Evolutionary conservation across 2,329 filamentous ascomycete species (phyloP).

Genomic region (Gremmenia infestans): DNA sequence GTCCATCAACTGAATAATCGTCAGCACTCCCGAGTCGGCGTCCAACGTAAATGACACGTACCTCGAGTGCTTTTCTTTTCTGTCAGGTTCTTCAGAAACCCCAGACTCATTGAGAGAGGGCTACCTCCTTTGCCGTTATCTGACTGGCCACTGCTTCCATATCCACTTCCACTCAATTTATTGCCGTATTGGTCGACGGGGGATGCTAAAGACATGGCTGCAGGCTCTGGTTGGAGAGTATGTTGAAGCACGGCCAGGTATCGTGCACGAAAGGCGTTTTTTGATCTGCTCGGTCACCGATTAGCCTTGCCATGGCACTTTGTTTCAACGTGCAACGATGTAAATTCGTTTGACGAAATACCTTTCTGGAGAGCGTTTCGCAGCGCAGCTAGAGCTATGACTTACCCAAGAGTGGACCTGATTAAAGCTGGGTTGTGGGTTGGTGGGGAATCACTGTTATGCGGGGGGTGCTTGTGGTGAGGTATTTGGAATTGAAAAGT

Average conservation of each 20-base stretch:
- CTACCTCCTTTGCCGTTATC: conserved; percentile 27
- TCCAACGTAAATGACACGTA: conserved; percentile 32
- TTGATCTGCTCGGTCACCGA: conserved; percentile 11
- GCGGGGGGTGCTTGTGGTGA: conserved; percentile 11
- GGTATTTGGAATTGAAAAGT: conserved; percentile 21
- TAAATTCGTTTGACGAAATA: not conserved
- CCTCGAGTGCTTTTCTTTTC: conserved; percentile 78
- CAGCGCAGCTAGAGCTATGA: conserved; percentile 10
- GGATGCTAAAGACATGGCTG: conserved; percentile 25
- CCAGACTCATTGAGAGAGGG: conserved; percentile 43
- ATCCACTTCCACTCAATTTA: conserved; percentile 25
- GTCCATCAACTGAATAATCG: conserved; percentile 57
- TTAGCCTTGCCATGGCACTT: conserved; percentile 13
- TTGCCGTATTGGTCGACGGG: conserved; percentile 27
- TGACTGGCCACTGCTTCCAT: conserved; percentile 29
- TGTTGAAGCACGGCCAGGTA: not conserved
- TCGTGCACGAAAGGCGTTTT: conserved; percentile 5
- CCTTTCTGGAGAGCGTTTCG: not conserved
- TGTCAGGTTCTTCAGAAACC: conserved; percentile 60
- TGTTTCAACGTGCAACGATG: conserved; percentile 1
- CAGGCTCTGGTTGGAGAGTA: conserved; percentile 1
- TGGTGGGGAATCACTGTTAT: conserved; percentile 8
- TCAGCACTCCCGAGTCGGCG: conserved; percentile 1
- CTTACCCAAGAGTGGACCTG: conserved; percentile 11
- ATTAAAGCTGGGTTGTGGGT: conserved; percentile 1